phyloP scores from a whole-genome alignment of 257 asterid genomes.

The Lavandula angustifolia region DNA sequence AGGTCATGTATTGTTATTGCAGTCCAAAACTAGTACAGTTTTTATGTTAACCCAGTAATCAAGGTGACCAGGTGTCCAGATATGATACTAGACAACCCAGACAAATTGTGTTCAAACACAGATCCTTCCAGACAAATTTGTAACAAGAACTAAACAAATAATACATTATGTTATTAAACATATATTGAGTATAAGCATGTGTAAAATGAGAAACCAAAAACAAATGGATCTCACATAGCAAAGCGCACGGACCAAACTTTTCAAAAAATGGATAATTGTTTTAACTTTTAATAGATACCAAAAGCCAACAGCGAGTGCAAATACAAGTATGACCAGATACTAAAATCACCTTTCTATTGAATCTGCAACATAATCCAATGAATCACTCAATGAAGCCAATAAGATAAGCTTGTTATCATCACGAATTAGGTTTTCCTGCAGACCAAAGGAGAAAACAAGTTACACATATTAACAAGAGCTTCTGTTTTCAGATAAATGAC shows the following conservation, averaged over 20 bases:
- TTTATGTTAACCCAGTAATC: slow-evolving; percentile 17
- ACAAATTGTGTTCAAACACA: background rate
- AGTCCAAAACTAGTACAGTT: background rate
- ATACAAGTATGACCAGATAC: background rate
- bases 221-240: background rate
- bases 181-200: slow-evolving; percentile 12
- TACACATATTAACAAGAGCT: slow-evolving; percentile 4
- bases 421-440: slow-evolving; percentile 93
- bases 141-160: slow-evolving; percentile 14
- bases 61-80: slow-evolving; percentile 1
- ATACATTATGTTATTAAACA: slow-evolving; percentile 19
- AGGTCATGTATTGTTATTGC: slow-evolving; percentile 13
- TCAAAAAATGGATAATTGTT: background rate
- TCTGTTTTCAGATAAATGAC: slow-evolving; percentile 18
- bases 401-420: slow-evolving; percentile 92
- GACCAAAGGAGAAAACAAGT: slow-evolving; percentile 27
- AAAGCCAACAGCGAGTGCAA: slow-evolving; percentile 15
- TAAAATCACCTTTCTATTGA: slow-evolving; percentile 83
- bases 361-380: slow-evolving; percentile 94
- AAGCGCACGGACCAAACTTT: slow-evolving; percentile 1
- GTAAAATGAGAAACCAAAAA: slow-evolving; percentile 15
- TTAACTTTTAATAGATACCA: slow-evolving; percentile 11
- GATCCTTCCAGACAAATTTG: background rate
- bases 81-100: slow-evolving; percentile 15
- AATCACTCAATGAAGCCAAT: slow-evolving; percentile 94